Evolutionary conservation across 2,329 filamentous ascomycete species (phyloP).

Genomic region (Alternaria sp.): DNA sequence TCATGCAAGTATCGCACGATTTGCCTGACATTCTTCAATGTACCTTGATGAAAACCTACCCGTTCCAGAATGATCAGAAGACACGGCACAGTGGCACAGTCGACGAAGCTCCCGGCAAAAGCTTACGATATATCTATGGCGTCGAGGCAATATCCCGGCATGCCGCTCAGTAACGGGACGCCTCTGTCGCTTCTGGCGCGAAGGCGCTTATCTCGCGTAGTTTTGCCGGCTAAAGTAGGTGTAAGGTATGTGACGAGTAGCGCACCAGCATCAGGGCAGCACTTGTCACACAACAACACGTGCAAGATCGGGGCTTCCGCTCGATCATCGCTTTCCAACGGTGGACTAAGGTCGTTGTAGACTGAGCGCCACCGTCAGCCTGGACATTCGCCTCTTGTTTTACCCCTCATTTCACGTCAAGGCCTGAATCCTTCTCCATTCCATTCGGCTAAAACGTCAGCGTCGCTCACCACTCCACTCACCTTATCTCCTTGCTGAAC

Average conservation of each 20-base stretch:
- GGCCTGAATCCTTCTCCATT: neutral
- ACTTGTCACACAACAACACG: slow-evolving; percentile 5
- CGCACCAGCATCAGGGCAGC: neutral
- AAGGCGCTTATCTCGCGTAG: neutral
- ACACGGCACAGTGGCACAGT: neutral
- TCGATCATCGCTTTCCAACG: slow-evolving; percentile 1
- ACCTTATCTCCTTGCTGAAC: neutral
- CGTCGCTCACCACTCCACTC: neutral
- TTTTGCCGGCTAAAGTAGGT: neutral
- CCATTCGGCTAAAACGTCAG: neutral
- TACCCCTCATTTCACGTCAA: neutral
- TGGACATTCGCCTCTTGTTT: neutral
- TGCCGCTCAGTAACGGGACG: neutral
- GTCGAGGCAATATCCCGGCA: neutral
- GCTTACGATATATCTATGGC: neutral
- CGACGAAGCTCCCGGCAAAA: neutral
- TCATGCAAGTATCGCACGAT: slow-evolving; percentile 12
- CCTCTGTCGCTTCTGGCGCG: neutral
- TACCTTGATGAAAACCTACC: neutral
- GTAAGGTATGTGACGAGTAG: neutral
- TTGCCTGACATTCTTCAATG: neutral
- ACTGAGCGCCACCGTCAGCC: neutral
- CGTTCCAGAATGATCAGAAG: neutral
- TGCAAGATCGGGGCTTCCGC: neutral
- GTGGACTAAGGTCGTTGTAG: neutral